phyloP scores from a whole-genome alignment of 305 asterid species.

The Fraxinus dipetala region DNA sequence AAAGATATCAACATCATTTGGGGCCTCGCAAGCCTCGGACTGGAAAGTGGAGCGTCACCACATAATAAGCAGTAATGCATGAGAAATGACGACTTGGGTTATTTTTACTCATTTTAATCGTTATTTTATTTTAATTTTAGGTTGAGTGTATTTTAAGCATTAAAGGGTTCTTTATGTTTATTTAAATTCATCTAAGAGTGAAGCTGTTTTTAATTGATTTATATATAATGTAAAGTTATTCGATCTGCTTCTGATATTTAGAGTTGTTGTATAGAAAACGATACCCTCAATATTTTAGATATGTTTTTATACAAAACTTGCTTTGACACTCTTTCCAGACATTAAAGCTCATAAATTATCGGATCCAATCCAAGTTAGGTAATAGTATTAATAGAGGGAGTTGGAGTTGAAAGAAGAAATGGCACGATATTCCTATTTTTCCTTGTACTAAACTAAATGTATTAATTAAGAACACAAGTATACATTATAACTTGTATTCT shows the following conservation, averaged over 20 bases:
- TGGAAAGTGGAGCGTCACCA: too few relatives aligned
- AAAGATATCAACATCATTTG: too few relatives aligned
- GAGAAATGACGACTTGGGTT: too few relatives aligned
- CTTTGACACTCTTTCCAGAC: not conserved
- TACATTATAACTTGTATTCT: not conserved
- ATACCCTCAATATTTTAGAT: not conserved
- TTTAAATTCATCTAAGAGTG: not conserved
- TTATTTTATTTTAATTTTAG: too few relatives aligned
- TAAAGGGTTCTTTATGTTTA: not conserved
- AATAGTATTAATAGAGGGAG: not conserved
- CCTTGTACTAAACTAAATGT: not conserved
- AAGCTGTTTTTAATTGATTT: too few relatives aligned
- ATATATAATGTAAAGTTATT: not conserved
- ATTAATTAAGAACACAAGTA: not conserved
- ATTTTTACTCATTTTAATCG: too few relatives aligned
- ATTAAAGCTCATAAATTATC: not conserved
- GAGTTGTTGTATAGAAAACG: too few relatives aligned
- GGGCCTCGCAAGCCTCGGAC: too few relatives aligned
- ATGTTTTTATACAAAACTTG: not conserved
- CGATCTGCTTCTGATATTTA: not conserved
- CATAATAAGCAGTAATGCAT: too few relatives aligned
- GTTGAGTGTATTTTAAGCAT: too few relatives aligned
- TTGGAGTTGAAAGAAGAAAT: not conserved
- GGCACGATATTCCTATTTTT: not conserved
- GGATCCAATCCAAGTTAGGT: not conserved